Base-by-base conservation (phyloP, 75 land plant genomes). In the Adiantum capillusveneris region DNA sequence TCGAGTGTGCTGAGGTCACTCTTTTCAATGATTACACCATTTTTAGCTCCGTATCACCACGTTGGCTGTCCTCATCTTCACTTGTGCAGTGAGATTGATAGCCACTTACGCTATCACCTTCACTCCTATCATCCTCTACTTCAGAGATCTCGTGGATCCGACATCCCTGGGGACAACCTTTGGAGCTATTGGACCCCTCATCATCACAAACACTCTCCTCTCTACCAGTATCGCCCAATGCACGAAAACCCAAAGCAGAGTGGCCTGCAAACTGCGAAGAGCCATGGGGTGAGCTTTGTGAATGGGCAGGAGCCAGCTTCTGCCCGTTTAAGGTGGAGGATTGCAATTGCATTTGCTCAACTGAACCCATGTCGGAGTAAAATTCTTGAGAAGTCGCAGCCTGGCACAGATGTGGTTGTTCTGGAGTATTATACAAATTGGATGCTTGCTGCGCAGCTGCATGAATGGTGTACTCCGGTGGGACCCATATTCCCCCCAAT, bases 401-500 rank as follows among this genome's bases (percentile, higher is more conserved):
- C 13, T 62, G 52, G 13, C 31, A 60, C 6, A 39, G 18, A 44
- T 44, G 49, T 2, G 50, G 20, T 16, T 50, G 53, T n/a, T 60
- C 48, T 9, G 31, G 16, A 25, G 65, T 25, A 2, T 45, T 6
- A 13, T 19, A 37, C 41, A 31, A 54, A 25, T 17, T 56, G 24
- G 70, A 25, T 1, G 55, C 22, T 51, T 50, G 59, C 26, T 67
- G 62, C 26, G 77, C 51, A n/a, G 63, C 56, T 12, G 88, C 78
- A 21, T 77, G 68, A 0, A 84, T 66, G 31, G 90, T 79, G 51
- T 81, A 86, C 62, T 89, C 96, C 0, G 78, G 87, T 26, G 85
- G 95, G 58, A 84, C 84, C 99, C 99, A 90, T 2, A 90, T 86
- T 34, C 92, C 87, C 11, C 98, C 90, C 17, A 89, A 69, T 31